phyloP scores from a whole-genome alignment of 1,284 basidiomycete species.

The Rhodofomes roseus region DNA sequence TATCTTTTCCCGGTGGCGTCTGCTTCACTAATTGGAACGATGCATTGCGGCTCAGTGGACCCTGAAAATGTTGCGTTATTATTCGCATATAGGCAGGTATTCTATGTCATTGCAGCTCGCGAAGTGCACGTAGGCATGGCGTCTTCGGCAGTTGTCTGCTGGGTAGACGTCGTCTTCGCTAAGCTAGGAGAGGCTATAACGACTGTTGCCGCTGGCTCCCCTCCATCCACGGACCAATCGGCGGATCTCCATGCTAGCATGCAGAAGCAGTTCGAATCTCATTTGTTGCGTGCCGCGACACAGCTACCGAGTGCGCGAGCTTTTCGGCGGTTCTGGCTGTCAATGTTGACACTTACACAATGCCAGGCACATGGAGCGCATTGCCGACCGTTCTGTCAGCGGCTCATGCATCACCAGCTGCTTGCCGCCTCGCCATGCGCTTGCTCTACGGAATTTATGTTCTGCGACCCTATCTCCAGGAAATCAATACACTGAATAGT shows the following conservation, averaged over 20 bases:
- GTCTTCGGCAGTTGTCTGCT: conserved; percentile 44
- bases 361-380: conserved; percentile 47
- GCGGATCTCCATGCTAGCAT: conserved; percentile 28
- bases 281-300: conserved; percentile 50
- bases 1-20: background rate
- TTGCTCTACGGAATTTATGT: conserved; percentile 54
- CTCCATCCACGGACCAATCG: background rate
- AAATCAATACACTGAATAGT: background rate
- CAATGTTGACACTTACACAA: background rate
- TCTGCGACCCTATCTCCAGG: conserved; percentile 37
- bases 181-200: conserved; percentile 44
- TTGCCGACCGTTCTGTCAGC: conserved; percentile 44
- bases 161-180: conserved; percentile 60
- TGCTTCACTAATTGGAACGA: background rate
- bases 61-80: conserved; percentile 32
- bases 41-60: background rate
- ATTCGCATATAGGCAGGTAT: conserved; percentile 47
- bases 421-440: conserved; percentile 50
- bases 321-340: background rate
- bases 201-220: conserved; percentile 32
- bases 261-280: conserved; percentile 40
- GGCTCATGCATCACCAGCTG: conserved; percentile 49
- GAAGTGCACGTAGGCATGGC: conserved; percentile 17
- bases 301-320: conserved; percentile 59
- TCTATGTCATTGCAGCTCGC: conserved; percentile 40